Percentiles rank a stretch among this genome's conserved stretches.
phyloP scores from a whole-genome alignment of 78 protist genomes.

The Dictyostelium capitatum region DNA sequence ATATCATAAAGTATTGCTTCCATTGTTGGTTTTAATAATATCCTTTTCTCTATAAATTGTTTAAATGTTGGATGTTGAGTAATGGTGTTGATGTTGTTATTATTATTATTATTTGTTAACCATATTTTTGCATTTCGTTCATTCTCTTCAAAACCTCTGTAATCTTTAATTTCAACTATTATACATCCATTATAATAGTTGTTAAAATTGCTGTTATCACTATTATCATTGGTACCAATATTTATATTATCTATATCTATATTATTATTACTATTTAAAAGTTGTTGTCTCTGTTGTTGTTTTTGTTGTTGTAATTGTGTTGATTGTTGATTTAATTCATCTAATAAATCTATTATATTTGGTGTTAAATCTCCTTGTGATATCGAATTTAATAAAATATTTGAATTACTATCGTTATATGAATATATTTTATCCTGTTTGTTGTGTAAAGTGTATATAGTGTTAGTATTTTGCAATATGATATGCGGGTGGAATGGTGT shows the following conservation, averaged over 20 bases:
- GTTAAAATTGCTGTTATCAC: background rate
- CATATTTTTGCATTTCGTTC: background rate
- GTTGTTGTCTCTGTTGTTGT: background rate
- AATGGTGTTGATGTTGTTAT: background rate
- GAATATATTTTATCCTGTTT: conserved; percentile 53
- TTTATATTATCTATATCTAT: no score
- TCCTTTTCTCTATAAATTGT: conserved; percentile 22
- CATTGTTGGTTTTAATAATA: conserved; percentile 57
- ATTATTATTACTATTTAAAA: no score
- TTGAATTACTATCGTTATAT: conserved; percentile 50
- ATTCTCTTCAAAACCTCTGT: conserved; percentile 10
- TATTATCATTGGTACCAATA: background rate
- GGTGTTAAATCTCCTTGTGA: conserved; percentile 54
- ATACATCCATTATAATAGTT: conserved; percentile 61
- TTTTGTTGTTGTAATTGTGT: background rate
- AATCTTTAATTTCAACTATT: conserved; percentile 48
- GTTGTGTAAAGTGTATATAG: background rate
- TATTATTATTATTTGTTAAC: background rate
- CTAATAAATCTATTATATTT: conserved; percentile 43
- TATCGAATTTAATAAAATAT: conserved; percentile 31
- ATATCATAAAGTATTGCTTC: conserved; percentile 50
- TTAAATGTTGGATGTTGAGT: background rate
- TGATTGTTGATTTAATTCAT: conserved; percentile 21
- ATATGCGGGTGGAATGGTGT: no score
- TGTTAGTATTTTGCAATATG: no score